Base-by-base conservation (phyloP, 2,329 filamentous ascomycete genomes). In the Trichoderma sp. region DNA sequence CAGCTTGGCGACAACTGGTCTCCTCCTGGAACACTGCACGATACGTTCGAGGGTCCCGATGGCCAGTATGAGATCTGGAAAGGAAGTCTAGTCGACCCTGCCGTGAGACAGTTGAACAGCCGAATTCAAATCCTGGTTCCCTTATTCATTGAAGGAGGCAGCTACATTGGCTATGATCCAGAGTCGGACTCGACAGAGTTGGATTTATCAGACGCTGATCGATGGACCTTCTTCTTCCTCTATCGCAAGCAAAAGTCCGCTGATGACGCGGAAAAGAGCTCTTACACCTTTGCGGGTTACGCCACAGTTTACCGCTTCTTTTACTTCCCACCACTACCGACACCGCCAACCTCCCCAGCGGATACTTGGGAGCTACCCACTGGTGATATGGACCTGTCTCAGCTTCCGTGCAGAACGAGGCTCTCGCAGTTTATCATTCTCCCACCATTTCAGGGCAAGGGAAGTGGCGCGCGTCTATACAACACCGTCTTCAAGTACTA, bases 391-490 rank as follows among this genome's bases (percentile, higher is more conserved):
- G 82, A 85, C 61, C 84, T 91, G 74, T 80, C 88, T 5, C 83
- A 91, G 63, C 86, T 95, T 2, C 92, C 93, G 13, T 92, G 91
- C 76, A 90, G 95, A 50, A 90, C 93, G 72, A 88, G 97, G 58
- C 93, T 99, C 74, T 97, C 95, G 0, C 96, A 99, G 80, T 98
- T 98, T 81, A 79, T 99, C 73, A 91, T 99, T 74, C 85, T 99
- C 12, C 95, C 95, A 2, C 92, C 94, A 6, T 97, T 94, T 80
- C 95, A 98, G 79, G 87, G 88, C 73, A 88, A 90, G 73, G 94
- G 94, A 17, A 90, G 95, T 64, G 96, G 95, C 43, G 88, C 90
- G 12, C 87, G 89, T 55, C 88, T 99, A 50, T 99, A 98, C 84
- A 89, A 90, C 72, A 86, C 90, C 63, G 93, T 98, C 75, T 95